Conservation (phyloP, 306 rosid genomes). For the Rosa chinensis region DNA sequence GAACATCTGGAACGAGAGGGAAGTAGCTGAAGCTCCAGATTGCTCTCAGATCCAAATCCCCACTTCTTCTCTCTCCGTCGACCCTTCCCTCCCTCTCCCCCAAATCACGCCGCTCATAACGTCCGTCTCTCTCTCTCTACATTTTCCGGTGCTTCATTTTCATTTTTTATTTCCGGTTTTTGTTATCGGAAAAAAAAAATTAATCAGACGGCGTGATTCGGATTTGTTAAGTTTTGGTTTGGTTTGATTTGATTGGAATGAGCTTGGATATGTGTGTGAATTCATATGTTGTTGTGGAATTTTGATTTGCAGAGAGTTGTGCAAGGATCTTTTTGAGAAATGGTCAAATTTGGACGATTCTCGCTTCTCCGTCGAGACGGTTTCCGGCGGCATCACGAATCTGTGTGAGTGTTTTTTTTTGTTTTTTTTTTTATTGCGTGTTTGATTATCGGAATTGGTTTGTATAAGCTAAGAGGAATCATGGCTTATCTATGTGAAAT, state of each 20-base stretch:
- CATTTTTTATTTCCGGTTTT: background rate
- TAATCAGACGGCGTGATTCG: background rate
- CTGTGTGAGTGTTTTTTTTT: conserved; percentile 53
- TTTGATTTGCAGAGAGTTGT: conserved; percentile 52
- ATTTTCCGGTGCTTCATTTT: conserved; percentile 9
- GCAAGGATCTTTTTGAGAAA: conserved; percentile 73
- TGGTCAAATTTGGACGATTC: conserved; percentile 79
- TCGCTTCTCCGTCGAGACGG: conserved; percentile 61
- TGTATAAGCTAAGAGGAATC: background rate
- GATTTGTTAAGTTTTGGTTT: background rate
- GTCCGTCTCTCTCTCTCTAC: conserved; percentile 40
- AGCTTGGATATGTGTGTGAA: background rate
- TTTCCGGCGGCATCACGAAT: conserved; percentile 97
- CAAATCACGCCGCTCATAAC: conserved; percentile 48
- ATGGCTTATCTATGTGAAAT: background rate
- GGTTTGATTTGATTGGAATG: background rate
- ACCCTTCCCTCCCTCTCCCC: conserved; percentile 56
- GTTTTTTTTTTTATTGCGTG: background rate
- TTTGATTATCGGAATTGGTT: background rate
- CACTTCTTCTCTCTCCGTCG: conserved; percentile 54
- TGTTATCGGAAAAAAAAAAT: background rate
- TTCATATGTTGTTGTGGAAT: background rate
- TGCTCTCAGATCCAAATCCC: conserved; percentile 49
- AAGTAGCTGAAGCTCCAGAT: conserved; percentile 44
- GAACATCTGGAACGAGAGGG: conserved; percentile 61